Percentiles rank a stretch among this genome's conserved stretches.
phyloP scores from a whole-genome alignment of 345 rosid genomes.

The Euphorbia lathyris region DNA sequence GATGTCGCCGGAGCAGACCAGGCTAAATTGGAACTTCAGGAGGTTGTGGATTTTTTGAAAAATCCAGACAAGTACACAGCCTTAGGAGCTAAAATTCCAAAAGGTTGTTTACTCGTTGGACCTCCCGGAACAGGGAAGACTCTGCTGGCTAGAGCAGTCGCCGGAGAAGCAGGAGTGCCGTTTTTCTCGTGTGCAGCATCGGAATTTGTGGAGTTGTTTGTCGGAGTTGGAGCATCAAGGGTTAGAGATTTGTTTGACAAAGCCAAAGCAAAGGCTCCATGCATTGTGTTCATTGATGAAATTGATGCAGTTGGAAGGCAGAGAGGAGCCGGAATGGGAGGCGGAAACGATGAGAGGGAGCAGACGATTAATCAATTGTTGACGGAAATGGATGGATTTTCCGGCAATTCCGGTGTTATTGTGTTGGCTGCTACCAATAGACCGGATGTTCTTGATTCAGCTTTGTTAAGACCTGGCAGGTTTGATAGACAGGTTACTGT shows the following conservation, averaged over 20 bases:
- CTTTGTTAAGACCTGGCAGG: constrained; percentile 86
- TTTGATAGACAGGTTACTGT: constrained; percentile 87
- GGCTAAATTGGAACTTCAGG: constrained; percentile 70
- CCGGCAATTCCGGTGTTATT: constrained; percentile 83
- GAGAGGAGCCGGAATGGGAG: constrained; percentile 94
- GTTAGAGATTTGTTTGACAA: constrained; percentile 86
- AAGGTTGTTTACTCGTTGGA: constrained; percentile 76
- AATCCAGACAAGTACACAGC: constrained; percentile 86
- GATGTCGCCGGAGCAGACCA: constrained; percentile 89
- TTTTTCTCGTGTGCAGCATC: constrained; percentile 83
- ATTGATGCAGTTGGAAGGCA: constrained; percentile 93
- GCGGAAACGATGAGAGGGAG: constrained; percentile 93
- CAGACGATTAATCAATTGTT: constrained; percentile 80
- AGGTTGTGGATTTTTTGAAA: constrained; percentile 79
- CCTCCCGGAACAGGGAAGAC: constrained; percentile 92
- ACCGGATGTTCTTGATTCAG: constrained; percentile 80
- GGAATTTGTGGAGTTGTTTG: constrained; percentile 79
- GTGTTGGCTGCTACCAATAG: constrained; percentile 90
- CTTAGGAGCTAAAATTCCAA: constrained; percentile 77
- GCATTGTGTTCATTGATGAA: constrained; percentile 83
- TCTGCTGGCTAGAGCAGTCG: constrained; percentile 72
- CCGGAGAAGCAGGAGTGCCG: constrained; percentile 87
- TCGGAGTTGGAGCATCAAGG: constrained; percentile 87
- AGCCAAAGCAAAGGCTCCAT: constrained; percentile 79
- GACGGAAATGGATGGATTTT: constrained; percentile 94